phyloP scores from a whole-genome alignment of 345 rosid species.

The Rhizophora mangle region DNA sequence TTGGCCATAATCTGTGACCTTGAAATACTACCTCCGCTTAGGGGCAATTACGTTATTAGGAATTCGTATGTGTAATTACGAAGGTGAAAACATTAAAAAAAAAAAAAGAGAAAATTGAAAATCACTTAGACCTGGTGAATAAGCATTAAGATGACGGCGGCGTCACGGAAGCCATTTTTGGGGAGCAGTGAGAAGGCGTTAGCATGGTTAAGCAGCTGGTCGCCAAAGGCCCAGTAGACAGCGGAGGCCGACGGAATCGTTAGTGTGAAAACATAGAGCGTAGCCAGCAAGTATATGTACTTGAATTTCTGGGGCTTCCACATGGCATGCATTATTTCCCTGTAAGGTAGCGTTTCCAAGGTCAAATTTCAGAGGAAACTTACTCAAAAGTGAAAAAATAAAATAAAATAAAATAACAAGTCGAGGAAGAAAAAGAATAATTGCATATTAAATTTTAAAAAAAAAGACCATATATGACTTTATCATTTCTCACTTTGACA shows the following conservation, averaged over 20 bases:
- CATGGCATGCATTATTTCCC: conserved; percentile 99
- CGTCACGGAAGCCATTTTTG: conserved; percentile 67
- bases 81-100: no score
- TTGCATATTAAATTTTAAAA: no score
- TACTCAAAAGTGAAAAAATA: no score
- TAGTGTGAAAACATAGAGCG: conserved; percentile 87
- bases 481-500: not conserved
- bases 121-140: conserved; percentile 69
- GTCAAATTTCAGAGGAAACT: not conserved
- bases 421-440: no score
- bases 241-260: conserved; percentile 92
- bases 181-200: conserved; percentile 94
- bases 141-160: conserved; percentile 93
- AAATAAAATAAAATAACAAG: not conserved
- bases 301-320: conserved; percentile 99
- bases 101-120: no score
- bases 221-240: conserved; percentile 99
- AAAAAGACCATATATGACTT: not conserved
- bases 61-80: no score
- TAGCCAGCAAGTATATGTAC: conserved; percentile 92
- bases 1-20: no score
- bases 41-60: no score
- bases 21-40: no score
- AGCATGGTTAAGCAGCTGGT: conserved; percentile 75
- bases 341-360: conserved; percentile 20